Evolutionary conservation across 192 early-diverging fungal genomes (phyloP).

Genomic region (Paraglomus brasilianum): DNA sequence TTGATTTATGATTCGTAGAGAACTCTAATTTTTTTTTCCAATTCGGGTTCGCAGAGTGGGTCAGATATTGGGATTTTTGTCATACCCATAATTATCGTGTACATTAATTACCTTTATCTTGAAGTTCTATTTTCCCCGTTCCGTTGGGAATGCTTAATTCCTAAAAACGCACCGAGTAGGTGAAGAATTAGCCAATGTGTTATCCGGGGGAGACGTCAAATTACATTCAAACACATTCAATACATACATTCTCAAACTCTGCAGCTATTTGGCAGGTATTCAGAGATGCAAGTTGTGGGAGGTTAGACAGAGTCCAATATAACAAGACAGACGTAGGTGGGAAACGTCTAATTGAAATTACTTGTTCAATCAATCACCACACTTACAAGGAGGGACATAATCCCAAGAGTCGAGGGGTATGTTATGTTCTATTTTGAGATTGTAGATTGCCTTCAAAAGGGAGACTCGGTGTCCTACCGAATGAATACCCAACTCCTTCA

Average conservation of each 20-base stretch:
- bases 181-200: neutral
- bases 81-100: neutral
- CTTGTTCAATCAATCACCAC: neutral
- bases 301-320: neutral
- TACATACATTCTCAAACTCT: slow-evolving; percentile 56
- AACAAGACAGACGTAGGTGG: neutral
- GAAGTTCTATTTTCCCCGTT: slow-evolving; percentile 50
- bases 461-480: slow-evolving; percentile 84
- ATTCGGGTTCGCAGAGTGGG: no score
- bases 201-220: neutral
- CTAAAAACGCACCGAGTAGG: slow-evolving; percentile 27
- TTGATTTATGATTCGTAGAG: no score
- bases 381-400: slow-evolving; percentile 78
- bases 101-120: slow-evolving; percentile 43
- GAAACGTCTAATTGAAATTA: neutral
- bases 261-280: slow-evolving; percentile 37
- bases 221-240: neutral
- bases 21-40: no score
- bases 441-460: slow-evolving; percentile 90
- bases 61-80: no score
- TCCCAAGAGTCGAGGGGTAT: slow-evolving; percentile 81
- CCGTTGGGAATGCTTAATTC: slow-evolving; percentile 47
- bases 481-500: slow-evolving; percentile 83
- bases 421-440: slow-evolving; percentile 74
- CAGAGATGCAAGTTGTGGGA: neutral